Evolutionary conservation across 306 rosid genomes (phyloP), one percentile per base, ranked within the genome.

Genomic region (Dryas alaskensis): DNA sequence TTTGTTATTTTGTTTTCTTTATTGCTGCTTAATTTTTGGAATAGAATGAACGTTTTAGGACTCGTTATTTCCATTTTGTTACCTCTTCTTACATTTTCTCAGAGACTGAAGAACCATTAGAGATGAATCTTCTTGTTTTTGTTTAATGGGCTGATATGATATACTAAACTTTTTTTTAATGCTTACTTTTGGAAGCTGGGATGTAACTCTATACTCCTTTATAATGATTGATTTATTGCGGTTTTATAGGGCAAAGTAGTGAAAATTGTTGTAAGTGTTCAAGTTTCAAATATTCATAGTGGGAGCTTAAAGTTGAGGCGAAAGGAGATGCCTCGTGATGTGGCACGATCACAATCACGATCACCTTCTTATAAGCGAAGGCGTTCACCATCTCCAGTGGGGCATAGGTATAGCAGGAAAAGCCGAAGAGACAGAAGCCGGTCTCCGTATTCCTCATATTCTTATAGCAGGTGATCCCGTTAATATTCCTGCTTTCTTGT

Each of bases 391-490:
- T 88, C 99, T 76, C 97, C 96, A 1, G 77, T 88, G 61, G 90
- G 84, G 70, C 86, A 84, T 82, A 85, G 89, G 86, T 69, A 80
- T 82, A 81, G 88, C 85, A 84, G 92, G 81, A 87, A 96, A 84
- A 92, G 96, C 76, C 80, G 88, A 71, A 83, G 93, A 80, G 93
- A 90, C 77, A 86, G 90, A 80, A 91, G 88, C 86, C 86, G 92
- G 54, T 95, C 98, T 69, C 98, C 95, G 1, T 89, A 92, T 86
- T 83, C 89, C 46, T 87, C 92, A 59, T 69, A 87, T 79, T 83
- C 96, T 10, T 47, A 82, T 65, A 86, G 89, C 98, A 92, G 98
- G 98, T 95, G 95, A 92, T 74, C 90, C 89, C 78, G 92, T 90
- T 90, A 79, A 45, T 66, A 48, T 81, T 80, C 76, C 73, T 73